These are phyloP conservation scores for Opeltia flavorubescens DNA, from an alignment of 495 filamentous ascomycete species.

Conservation along the genomic window DNA sequence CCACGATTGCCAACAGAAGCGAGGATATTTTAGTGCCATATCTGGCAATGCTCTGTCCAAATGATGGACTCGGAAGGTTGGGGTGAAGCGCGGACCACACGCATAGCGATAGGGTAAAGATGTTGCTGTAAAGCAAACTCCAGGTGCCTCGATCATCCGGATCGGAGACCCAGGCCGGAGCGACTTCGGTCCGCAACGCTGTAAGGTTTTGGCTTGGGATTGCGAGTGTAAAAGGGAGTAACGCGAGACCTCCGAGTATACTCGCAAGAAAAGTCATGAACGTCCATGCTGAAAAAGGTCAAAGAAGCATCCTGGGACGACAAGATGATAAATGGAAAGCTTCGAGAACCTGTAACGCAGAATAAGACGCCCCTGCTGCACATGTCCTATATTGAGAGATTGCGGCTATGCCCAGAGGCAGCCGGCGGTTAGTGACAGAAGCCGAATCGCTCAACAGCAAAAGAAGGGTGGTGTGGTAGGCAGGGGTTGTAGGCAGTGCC, in stretches of 20 bases:
- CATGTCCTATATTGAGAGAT: no score
- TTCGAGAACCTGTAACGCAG: no score
- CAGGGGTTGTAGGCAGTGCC: no score
- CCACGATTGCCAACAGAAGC: slow-evolving; percentile 6
- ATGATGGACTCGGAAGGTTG: slow-evolving; percentile 16
- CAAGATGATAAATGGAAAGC: no score
- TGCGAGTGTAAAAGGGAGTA: neutral
- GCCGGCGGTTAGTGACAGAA: no score
- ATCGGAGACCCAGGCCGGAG: slow-evolving; percentile 14
- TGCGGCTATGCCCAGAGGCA: no score
- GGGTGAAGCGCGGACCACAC: slow-evolving; percentile 20
- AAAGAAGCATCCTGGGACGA: no score
- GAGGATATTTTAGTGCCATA: slow-evolving; percentile 6
- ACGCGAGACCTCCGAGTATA: neutral
- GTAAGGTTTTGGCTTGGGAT: neutral
- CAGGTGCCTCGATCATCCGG: slow-evolving; percentile 21
- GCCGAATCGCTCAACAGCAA: no score
- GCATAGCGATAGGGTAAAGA: slow-evolving; percentile 20
- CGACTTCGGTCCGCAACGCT: neutral
- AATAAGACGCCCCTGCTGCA: no score
- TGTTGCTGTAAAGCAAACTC: slow-evolving; percentile 20
- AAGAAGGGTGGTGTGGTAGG: no score
- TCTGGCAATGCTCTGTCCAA: no score
- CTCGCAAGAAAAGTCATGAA: neutral
- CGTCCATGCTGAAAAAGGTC: no score